Percentiles rank a stretch among this genome's conserved stretches.
Conservation (phyloP, 768 basidiomycete species). For the Lactifluus volemus region DNA sequence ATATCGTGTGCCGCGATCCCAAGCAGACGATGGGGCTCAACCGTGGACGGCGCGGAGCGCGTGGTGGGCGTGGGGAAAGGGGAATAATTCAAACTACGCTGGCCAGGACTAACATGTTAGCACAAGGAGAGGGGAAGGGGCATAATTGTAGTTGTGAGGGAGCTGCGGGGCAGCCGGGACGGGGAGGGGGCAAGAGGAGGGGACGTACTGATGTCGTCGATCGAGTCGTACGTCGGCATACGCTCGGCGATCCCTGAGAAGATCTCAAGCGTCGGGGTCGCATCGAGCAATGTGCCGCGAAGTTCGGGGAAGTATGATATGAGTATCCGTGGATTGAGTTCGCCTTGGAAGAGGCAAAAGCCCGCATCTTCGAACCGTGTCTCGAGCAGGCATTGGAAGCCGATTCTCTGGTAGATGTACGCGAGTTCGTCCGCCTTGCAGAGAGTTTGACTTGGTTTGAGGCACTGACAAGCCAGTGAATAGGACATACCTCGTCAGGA, state of each 20-base stretch:
- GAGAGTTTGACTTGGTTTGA: too few relatives aligned
- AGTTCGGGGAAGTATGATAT: constrained; percentile 63
- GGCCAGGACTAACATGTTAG: constrained; percentile 69
- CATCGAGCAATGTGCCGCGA: constrained; percentile 52
- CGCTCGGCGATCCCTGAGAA: too few relatives aligned
- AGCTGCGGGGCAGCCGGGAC: background rate
- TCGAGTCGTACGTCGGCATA: constrained; percentile 37
- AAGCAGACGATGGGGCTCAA: constrained; percentile 25
- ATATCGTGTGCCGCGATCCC: constrained; percentile 56
- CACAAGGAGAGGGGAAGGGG: constrained; percentile 36
- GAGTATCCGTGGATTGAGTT: too few relatives aligned
- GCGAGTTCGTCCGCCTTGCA: too few relatives aligned
- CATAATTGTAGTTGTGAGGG: constrained; percentile 1
- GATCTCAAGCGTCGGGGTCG: background rate
- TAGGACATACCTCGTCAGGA: too few relatives aligned
- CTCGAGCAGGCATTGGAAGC: constrained; percentile 10
- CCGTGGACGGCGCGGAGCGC: too few relatives aligned
- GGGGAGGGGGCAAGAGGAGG: constrained; percentile 3
- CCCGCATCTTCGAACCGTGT: too few relatives aligned
- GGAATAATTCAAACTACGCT: constrained; percentile 92
- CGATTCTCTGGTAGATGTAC: too few relatives aligned
- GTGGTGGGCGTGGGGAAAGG: constrained; percentile 29
- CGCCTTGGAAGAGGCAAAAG: constrained; percentile 50
- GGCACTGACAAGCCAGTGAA: too few relatives aligned
- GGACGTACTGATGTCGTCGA: constrained; percentile 84